A percentile compares a stretch with the other conserved stretches of the same genome.
These are phyloP conservation scores for Cladorrhinum sp. DNA, from an alignment of 2,329 filamentous ascomycete genomes.

Conservation along the genomic window DNA sequence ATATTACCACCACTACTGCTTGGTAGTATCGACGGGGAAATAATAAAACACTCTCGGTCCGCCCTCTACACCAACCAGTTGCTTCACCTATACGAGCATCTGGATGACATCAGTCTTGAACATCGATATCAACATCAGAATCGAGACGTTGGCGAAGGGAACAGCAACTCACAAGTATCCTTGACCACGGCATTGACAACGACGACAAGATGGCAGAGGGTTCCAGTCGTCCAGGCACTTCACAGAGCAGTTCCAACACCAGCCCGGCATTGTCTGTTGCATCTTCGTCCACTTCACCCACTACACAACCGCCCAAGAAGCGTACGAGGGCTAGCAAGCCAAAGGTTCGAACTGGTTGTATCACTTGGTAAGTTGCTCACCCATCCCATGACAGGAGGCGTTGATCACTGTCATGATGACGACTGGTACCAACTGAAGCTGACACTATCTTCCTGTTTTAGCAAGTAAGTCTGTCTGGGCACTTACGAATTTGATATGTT, in stretches of 20 bases:
- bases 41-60: not conserved
- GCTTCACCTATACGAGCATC: not conserved
- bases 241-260: conserved; percentile 10
- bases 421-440: conserved; percentile 5
- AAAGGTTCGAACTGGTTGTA: conserved; percentile 40
- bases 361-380: conserved; percentile 37
- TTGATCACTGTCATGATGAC: not conserved
- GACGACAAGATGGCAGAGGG: conserved; percentile 15
- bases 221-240: conserved; percentile 13
- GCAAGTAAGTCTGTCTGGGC: conserved; percentile 29
- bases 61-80: not conserved
- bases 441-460: conserved; percentile 10
- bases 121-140: not conserved
- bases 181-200: not conserved
- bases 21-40: not conserved
- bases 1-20: not conserved
- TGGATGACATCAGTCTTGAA: not conserved
- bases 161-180: not conserved
- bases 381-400: not conserved
- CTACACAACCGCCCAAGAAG: conserved; percentile 20
- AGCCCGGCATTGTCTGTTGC: conserved; percentile 20
- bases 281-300: conserved; percentile 9
- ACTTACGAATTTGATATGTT: not conserved
- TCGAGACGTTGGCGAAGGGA: no score
- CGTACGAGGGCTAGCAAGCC: conserved; percentile 38